A percentile compares a stretch with the other conserved stretches of the same genome.
These are phyloP conservation scores for Venturiaceae sp. DNA, from an alignment of 2,329 filamentous ascomycete species.

Conservation along the genomic window DNA sequence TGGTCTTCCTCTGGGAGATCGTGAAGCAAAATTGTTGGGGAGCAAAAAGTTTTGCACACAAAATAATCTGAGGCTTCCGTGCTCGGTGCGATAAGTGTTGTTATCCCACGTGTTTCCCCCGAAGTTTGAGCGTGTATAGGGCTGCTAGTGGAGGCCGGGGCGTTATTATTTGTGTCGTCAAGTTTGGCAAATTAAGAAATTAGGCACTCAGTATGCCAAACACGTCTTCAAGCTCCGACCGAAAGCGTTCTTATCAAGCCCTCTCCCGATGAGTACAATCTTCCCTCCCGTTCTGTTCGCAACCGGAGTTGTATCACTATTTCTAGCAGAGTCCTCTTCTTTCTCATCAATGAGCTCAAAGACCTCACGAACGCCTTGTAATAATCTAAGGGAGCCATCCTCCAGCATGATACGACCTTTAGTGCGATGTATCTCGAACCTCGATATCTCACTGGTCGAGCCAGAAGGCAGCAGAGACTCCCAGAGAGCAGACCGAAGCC, in stretches of 20 bases:
- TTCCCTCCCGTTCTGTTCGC: background rate
- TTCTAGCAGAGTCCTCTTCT: slow-evolving; percentile 3
- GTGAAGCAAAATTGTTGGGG: background rate
- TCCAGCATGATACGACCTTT: slow-evolving; percentile 68
- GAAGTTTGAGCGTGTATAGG: background rate
- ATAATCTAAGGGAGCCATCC: slow-evolving; percentile 59
- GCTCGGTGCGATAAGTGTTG: background rate
- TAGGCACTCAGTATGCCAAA: background rate
- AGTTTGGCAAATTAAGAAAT: background rate
- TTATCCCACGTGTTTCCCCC: slow-evolving; percentile 1
- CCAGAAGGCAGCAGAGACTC: slow-evolving; percentile 51
- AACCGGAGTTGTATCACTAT: background rate
- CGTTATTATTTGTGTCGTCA: background rate
- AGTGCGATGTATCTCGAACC: slow-evolving; percentile 75
- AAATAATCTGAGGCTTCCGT: background rate
- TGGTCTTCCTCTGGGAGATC: background rate
- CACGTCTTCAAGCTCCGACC: background rate
- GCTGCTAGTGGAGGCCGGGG: background rate
- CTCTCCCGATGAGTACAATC: slow-evolving; percentile 10
- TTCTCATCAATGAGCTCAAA: slow-evolving; percentile 74
- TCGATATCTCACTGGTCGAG: slow-evolving; percentile 1
- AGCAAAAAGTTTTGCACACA: background rate
- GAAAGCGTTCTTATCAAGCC: slow-evolving; percentile 7
- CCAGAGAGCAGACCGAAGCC: slow-evolving; percentile 80
- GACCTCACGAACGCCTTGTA: slow-evolving; percentile 87